A percentile compares a stretch with the other conserved stretches of the same genome.
These are phyloP conservation scores for Oehlia diaphana DNA, from an alignment of 192 early-diverging fungal species.

Conservation along the genomic window DNA sequence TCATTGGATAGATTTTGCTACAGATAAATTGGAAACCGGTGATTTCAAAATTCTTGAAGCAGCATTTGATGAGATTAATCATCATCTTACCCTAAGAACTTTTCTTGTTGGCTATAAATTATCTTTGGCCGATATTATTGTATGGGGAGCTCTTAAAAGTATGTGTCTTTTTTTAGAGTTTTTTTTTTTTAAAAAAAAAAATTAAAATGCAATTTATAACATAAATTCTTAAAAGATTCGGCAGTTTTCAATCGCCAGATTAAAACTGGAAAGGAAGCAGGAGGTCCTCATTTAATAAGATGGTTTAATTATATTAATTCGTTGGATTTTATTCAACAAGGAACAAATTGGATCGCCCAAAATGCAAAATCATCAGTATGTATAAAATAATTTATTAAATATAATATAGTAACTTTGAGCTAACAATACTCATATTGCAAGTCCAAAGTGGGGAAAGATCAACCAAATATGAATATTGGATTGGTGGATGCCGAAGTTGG, in stretches of 20 bases:
- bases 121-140: conserved; percentile 78
- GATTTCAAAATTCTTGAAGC: conserved; percentile 74
- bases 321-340: conserved; percentile 53
- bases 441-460: conserved; percentile 59
- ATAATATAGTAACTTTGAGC: not conserved
- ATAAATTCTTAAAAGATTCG: conserved; percentile 47
- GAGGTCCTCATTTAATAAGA: conserved; percentile 65
- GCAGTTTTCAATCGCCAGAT: conserved; percentile 76
- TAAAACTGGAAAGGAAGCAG: conserved; percentile 74
- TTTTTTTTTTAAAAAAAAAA: not conserved
- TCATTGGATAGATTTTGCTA: conserved; percentile 75
- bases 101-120: conserved; percentile 77
- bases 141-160: conserved; percentile 87
- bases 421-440: conserved; percentile 12
- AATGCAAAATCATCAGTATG: conserved; percentile 46
- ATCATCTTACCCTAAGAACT: conserved; percentile 79
- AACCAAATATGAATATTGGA: conserved; percentile 92
- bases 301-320: conserved; percentile 78
- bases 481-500: conserved; percentile 79
- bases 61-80: conserved; percentile 73
- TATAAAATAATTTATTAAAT: not conserved
- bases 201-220: not conserved
- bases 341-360: conserved; percentile 49
- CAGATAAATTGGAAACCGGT: conserved; percentile 54
- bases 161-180: conserved; percentile 26